phyloP scores from a whole-genome alignment of 352 stramenopile species.

The Lagenidium giganteum region DNA sequence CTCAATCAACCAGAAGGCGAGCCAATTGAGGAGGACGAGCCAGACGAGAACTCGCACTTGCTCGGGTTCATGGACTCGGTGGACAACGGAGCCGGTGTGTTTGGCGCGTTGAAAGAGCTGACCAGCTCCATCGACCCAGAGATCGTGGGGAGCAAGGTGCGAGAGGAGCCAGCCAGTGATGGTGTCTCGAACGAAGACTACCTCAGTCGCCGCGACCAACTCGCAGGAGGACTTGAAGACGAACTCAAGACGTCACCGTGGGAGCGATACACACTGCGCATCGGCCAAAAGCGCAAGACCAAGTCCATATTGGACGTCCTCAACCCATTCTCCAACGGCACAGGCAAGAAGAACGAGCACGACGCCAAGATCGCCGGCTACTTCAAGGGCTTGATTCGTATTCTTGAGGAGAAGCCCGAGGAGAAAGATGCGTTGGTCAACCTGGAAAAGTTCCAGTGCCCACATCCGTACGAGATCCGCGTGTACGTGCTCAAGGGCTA shows the following conservation, averaged over 20 bases:
- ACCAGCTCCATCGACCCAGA: conserved; percentile 38
- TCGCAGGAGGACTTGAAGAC: conserved; percentile 48
- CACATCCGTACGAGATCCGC: conserved; percentile 68
- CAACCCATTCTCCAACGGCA: conserved; percentile 46
- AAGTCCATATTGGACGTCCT: conserved; percentile 37
- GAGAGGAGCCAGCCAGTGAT: too few relatives aligned
- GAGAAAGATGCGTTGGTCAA: conserved; percentile 64
- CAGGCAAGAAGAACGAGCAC: conserved; percentile 22
- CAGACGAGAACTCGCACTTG: conserved; percentile 41
- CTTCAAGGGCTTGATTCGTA: conserved; percentile 86
- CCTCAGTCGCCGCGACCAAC: conserved; percentile 55
- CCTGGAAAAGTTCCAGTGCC: conserved; percentile 44
- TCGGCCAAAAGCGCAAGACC: conserved; percentile 66
- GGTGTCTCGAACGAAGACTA: conserved; percentile 63
- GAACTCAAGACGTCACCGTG: conserved; percentile 77
- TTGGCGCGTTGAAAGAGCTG: conserved; percentile 50
- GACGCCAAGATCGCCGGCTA: conserved; percentile 67
- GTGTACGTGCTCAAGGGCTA: conserved; percentile 79
- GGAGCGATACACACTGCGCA: conserved; percentile 75
- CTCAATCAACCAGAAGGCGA: too few relatives aligned
- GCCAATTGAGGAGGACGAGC: conserved; percentile 36
- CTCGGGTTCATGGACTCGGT: conserved; percentile 11
- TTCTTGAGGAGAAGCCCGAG: conserved; percentile 65
- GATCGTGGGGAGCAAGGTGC: conserved; percentile 53
- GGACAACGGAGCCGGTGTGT: conserved; percentile 71